Conservation (phyloP, 768 basidiomycete genomes). For the Obba rivulosa region DNA sequence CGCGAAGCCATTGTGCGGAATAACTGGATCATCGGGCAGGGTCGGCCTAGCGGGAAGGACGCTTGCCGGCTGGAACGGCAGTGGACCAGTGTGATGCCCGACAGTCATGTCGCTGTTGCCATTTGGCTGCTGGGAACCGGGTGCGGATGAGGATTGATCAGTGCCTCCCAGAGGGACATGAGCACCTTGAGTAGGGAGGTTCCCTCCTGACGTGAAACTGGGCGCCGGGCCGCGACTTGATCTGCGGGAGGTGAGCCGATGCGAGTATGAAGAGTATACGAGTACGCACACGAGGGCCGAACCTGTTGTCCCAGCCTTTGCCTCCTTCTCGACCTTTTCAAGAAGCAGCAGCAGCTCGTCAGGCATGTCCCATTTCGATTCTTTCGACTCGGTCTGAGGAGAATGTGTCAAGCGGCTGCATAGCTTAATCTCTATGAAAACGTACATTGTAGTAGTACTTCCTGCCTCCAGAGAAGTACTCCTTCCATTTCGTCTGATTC, state of each 20-base stretch:
- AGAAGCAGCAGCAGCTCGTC: conserved; percentile 83
- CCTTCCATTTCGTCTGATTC: conserved; percentile 89
- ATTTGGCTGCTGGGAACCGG: conserved; percentile 35
- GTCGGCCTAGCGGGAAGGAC: conserved; percentile 71
- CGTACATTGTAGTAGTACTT: conserved; percentile 88
- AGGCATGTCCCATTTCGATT: conserved; percentile 98
- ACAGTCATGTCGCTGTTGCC: conserved; percentile 37
- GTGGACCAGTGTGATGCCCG: conserved; percentile 45
- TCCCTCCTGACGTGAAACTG: conserved; percentile 8
- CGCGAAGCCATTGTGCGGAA: conserved; percentile 84
- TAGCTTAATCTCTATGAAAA: conserved; percentile 1
- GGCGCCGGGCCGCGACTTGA: conserved; percentile 8
- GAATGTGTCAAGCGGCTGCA: not conserved
- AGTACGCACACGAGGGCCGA: conserved; percentile 17
- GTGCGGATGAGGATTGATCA: conserved; percentile 43
- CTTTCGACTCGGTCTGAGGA: conserved; percentile 72
- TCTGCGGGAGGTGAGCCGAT: not conserved
- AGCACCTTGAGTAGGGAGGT: conserved; percentile 40
- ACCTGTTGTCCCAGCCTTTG: conserved; percentile 28
- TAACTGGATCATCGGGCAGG: conserved; percentile 81
- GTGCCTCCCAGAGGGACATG: conserved; percentile 46
- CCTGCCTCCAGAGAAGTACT: conserved; percentile 88
- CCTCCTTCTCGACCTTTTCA: conserved; percentile 81
- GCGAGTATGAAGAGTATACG: not conserved
- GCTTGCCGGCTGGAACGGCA: conserved; percentile 57